Evolutionary conservation across 495 filamentous ascomycete species (phyloP), one percentile per base, ranked within the genome.

Genomic region (Evernia prunastri): DNA sequence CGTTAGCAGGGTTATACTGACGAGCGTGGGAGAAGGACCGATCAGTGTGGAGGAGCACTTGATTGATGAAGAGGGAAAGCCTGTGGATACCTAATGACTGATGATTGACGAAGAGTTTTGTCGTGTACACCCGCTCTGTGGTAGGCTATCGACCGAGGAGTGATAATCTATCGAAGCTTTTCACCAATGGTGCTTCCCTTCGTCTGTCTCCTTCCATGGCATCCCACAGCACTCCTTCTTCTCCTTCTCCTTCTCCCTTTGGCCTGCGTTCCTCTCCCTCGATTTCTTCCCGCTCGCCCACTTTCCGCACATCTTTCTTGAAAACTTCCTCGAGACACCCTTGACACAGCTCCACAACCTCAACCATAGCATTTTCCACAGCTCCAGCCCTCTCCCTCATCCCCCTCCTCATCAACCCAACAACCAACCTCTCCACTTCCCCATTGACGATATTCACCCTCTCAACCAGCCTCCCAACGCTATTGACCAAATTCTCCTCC

Each of bases 401-500:
- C 27, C 81, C 83, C 18, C 94, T 80, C 59, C 91, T 81, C 66
- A 89, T 76, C 61, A 96, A 74, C 1, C 86, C 89, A 68, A 88
- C 83, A 1, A 96, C 82, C 15, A 97, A 79, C 39, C 84, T 74
- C 71, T 83, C 80, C 0, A 89, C 82, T 68, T 97, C 94, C 0
- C 78, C 76, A 23, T 82, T 78, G 2, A 87, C 78, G 12, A 76
- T 76, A 71, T 92, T 91, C n/a, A 96, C 84, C 25, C 92, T 80
- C 71, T 96, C 91, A 29, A 96, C 84, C 45, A 97, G 78, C 42
- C 94, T 78, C n/a, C 87, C 80, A 40, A 96, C 85, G 66, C 86
- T 90, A 69, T 89, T 93, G 53, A 96, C 86, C 15, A 98, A 80
- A 72, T 98, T 97, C 75, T 97, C 94, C 73, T 97, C 94, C 70